Evolutionary conservation across 2,329 filamentous ascomycete species (phyloP).

Genomic region (Aspergillus calidoustus): DNA sequence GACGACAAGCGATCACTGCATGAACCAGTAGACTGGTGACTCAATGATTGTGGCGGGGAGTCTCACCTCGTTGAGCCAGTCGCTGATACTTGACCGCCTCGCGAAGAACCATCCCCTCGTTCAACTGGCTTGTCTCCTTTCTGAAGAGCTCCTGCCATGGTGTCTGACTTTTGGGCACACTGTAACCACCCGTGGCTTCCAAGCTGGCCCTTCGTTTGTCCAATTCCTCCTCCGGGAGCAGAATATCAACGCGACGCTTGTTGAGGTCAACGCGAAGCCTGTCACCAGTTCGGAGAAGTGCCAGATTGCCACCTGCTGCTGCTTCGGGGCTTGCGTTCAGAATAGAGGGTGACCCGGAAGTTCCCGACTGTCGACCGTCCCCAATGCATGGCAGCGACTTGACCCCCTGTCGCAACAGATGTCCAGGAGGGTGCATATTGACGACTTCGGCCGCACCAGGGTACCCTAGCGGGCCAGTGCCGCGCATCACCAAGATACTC

Average conservation of each 20-base stretch:
- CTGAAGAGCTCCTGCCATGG: constrained; percentile 59
- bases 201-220: constrained; percentile 44
- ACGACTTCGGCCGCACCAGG: constrained; percentile 58
- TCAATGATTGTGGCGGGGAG: constrained; percentile 53
- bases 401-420: constrained; percentile 52
- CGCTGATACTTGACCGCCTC: constrained; percentile 54
- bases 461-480: constrained; percentile 55
- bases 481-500: constrained; percentile 56
- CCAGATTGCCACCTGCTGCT: constrained; percentile 59
- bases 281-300: constrained; percentile 56
- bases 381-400: constrained; percentile 57
- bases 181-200: constrained; percentile 45
- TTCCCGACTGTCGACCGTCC: constrained; percentile 61
- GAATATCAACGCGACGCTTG: constrained; percentile 55
- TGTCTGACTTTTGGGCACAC: constrained; percentile 49
- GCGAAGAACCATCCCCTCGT: constrained; percentile 54
- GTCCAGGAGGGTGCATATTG: constrained; percentile 56
- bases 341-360: constrained; percentile 60
- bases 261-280: constrained; percentile 55
- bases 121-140: constrained; percentile 51
- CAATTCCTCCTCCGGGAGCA: constrained; percentile 51
- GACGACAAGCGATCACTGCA: constrained; percentile 2
- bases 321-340: constrained; percentile 62
- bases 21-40: constrained; percentile 3
- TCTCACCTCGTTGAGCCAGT: constrained; percentile 49